These are phyloP conservation scores for Boletales sp. DNA, from an alignment of 768 basidiomycete genomes.

Conservation along the genomic window DNA sequence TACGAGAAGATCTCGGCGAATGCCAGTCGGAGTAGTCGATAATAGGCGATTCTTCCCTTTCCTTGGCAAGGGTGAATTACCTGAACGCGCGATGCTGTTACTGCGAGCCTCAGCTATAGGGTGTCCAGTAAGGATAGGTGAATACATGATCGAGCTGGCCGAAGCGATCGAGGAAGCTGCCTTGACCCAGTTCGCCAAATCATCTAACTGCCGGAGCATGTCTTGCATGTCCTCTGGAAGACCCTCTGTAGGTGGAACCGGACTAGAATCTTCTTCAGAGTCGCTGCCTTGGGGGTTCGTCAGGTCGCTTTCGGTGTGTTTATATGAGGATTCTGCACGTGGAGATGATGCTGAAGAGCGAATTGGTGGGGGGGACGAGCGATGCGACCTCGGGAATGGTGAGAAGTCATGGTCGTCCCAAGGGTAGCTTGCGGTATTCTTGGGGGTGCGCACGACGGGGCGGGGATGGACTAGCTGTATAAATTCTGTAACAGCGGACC, in stretches of 20 bases:
- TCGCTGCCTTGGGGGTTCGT: neutral
- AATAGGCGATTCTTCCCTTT: conserved; percentile 25
- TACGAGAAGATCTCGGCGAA: conserved; percentile 10
- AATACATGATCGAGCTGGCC: neutral
- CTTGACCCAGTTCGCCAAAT: conserved; percentile 26
- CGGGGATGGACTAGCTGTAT: too few relatives aligned
- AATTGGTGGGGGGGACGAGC: conserved; percentile 16
- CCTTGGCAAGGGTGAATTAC: neutral
- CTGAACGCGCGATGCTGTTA: neutral
- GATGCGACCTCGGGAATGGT: neutral
- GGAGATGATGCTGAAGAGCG: conserved; percentile 10
- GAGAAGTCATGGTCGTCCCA: too few relatives aligned
- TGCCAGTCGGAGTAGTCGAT: neutral
- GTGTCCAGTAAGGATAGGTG: neutral
- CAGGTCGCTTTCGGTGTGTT: conserved; percentile 12
- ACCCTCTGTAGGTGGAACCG: conserved; percentile 2
- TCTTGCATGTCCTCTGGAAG: conserved; percentile 27
- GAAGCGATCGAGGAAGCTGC: conserved; percentile 10
- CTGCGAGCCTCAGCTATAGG: neutral
- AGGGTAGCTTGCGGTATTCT: too few relatives aligned
- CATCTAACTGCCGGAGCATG: conserved; percentile 24
- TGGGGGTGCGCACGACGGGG: too few relatives aligned
- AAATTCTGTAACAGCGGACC: neutral
- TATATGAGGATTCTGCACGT: conserved; percentile 7
- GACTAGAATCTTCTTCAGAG: neutral